phyloP scores from a whole-genome alignment of 176 grass and related monocot species.

The Carex pumila region DNA sequence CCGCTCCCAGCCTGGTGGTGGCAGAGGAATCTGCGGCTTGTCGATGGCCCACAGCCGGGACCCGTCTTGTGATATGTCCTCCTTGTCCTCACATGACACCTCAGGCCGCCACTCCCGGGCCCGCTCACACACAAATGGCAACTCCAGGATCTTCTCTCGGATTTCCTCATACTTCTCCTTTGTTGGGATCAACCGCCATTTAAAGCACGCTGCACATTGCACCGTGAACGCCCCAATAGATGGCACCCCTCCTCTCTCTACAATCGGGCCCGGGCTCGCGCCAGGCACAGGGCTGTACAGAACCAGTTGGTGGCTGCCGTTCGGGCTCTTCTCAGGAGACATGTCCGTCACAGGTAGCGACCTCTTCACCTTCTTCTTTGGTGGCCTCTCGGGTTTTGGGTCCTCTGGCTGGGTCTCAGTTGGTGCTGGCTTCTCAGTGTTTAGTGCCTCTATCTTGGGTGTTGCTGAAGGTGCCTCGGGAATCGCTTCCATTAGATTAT shows the following conservation, averaged over 20 bases:
- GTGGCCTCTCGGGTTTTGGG: not conserved
- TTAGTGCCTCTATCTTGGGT: not conserved
- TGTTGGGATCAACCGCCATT: constrained; percentile 61
- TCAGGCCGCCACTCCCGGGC: constrained; percentile 52
- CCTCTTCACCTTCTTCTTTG: constrained; percentile 17
- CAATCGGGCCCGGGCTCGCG: not conserved
- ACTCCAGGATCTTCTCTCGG: constrained; percentile 28
- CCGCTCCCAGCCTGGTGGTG: constrained; percentile 65
- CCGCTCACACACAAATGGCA: constrained; percentile 52
- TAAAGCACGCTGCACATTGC: constrained; percentile 64
- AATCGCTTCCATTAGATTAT: not conserved
- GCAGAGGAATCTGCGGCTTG: constrained; percentile 36
- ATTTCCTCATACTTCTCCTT: constrained; percentile 78
- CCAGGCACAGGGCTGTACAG: constrained; percentile 18
- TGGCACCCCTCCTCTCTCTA: constrained; percentile 28
- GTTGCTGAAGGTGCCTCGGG: not conserved
- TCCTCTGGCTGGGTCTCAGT: not conserved
- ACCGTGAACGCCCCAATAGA: constrained; percentile 48
- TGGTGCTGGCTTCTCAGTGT: not conserved
- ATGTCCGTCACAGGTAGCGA: not conserved
- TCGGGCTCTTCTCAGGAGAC: constrained; percentile 1
- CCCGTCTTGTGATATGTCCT: constrained; percentile 52
- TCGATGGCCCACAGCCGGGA: constrained; percentile 73
- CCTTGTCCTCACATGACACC: constrained; percentile 42
- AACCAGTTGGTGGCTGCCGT: constrained; percentile 22